Conservation (phyloP, 129 eudicot genomes). For the Mikania micrantha region DNA sequence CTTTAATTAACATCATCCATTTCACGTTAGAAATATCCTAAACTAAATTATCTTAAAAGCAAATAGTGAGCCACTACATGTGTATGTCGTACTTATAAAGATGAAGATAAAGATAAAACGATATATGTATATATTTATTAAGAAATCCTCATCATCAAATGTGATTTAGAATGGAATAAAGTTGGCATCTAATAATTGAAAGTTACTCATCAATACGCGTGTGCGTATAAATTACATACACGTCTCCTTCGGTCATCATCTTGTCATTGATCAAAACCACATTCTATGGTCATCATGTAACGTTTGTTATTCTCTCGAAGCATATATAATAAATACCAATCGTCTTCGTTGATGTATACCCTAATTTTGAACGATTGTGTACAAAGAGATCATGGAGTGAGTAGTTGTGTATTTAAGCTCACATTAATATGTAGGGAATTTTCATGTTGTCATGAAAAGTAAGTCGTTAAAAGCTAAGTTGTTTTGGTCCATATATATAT, state of each 20-base stretch:
- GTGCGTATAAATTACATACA: background rate
- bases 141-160: background rate
- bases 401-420: constrained; percentile 25
- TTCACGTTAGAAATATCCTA: too few relatives aligned
- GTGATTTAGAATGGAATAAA: background rate
- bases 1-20: too few relatives aligned
- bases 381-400: constrained; percentile 5
- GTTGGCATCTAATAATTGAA: background rate
- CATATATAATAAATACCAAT: constrained; percentile 13
- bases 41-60: too few relatives aligned
- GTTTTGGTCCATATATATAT: constrained; percentile 28
- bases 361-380: constrained; percentile 14
- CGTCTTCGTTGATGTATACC: constrained; percentile 18
- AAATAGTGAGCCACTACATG: too few relatives aligned
- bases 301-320: background rate
- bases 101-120: background rate
- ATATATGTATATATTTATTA: background rate
- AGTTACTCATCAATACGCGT: background rate
- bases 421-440: constrained; percentile 26
- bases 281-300: constrained; percentile 2
- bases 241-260: background rate
- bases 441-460: constrained; percentile 18
- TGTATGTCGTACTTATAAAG: background rate
- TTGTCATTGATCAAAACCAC: constrained; percentile 2
- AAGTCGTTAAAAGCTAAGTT: constrained; percentile 2